Percentiles rank a stretch among this genome's conserved stretches.
Evolutionary conservation across 208 protist genomes (phyloP).

Genomic region (Trypanosoma mega): DNA sequence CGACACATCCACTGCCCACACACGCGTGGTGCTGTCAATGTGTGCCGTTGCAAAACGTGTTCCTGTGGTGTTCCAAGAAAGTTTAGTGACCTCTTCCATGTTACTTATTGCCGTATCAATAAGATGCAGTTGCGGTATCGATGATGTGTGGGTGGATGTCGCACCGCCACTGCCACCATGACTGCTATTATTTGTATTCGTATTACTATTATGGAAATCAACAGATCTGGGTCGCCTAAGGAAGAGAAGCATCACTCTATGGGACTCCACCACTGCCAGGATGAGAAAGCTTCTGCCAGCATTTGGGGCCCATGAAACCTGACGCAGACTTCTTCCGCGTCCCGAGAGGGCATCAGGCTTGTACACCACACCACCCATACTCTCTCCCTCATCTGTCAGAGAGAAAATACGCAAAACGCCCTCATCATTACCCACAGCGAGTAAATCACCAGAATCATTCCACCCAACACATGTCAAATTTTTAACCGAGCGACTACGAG

Average conservation of each 20-base stretch:
- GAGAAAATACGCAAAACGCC: slow-evolving; percentile 53
- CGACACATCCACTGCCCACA: slow-evolving; percentile 60
- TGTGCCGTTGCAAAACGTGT: slow-evolving; percentile 83
- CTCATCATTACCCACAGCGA: slow-evolving; percentile 54
- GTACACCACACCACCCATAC: slow-evolving; percentile 34
- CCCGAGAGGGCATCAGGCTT: slow-evolving; percentile 6
- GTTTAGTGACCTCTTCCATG: slow-evolving; percentile 56
- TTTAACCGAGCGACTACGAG: slow-evolving; percentile 6
- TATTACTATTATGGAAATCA: too few species aligned
- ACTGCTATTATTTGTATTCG: too few species aligned
- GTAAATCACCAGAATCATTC: slow-evolving; percentile 62
- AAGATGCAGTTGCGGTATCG: slow-evolving; percentile 34
- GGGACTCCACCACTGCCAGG: slow-evolving; percentile 54
- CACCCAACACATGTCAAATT: slow-evolving; percentile 55
- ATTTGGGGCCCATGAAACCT: slow-evolving; percentile 72
- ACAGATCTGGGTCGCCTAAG: slow-evolving; percentile 48
- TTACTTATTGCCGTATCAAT: slow-evolving; percentile 36
- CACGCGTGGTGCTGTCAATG: slow-evolving; percentile 62
- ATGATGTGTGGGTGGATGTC: not conserved
- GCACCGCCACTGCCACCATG: not conserved
- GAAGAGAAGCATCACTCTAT: slow-evolving; percentile 50
- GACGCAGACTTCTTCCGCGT: slow-evolving; percentile 29
- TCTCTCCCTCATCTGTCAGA: slow-evolving; percentile 36
- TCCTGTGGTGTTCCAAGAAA: slow-evolving; percentile 81
- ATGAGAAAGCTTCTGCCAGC: slow-evolving; percentile 79